Percentiles rank a stretch among this genome's conserved stretches.
These are phyloP conservation scores for Daedaleopsis nitida DNA, from an alignment of 768 basidiomycete genomes.

Conservation along the genomic window DNA sequence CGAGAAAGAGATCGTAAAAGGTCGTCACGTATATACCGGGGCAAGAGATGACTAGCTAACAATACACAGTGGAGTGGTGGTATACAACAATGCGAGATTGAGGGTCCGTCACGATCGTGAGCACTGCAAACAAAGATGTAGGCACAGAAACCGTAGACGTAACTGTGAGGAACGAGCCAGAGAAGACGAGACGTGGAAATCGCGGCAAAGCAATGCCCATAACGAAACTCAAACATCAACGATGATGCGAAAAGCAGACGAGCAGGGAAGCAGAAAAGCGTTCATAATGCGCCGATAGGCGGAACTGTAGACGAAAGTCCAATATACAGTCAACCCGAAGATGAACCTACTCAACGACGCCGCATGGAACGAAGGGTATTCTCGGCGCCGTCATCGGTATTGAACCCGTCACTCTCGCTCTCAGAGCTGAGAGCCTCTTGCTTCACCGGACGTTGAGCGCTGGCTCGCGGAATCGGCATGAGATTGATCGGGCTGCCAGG, in stretches of 20 bases:
- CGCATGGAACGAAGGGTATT: conserved; percentile 20
- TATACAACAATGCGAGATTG: conserved; percentile 32
- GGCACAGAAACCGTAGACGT: conserved; percentile 1
- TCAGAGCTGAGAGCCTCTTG: conserved; percentile 65
- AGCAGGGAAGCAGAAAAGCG: conserved; percentile 7
- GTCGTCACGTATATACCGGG: conserved; percentile 25
- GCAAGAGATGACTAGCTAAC: conserved; percentile 33
- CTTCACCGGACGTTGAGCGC: conserved; percentile 47
- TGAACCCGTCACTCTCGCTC: conserved; percentile 57
- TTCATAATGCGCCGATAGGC: conserved; percentile 12
- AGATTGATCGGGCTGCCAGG: conserved; percentile 61
- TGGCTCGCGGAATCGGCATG: conserved; percentile 40
- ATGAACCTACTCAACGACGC: conserved; percentile 19
- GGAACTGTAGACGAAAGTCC: conserved; percentile 13
- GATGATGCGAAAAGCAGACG: not conserved
- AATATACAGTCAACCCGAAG: conserved; percentile 9
- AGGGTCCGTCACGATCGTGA: conserved; percentile 23
- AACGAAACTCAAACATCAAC: conserved; percentile 4
- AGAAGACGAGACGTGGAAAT: conserved; percentile 10
- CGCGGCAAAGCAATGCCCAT: conserved; percentile 5
- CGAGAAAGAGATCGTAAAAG: conserved; percentile 34
- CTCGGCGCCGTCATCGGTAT: conserved; percentile 27
- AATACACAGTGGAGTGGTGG: conserved; percentile 40
- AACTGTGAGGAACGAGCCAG: conserved; percentile 11
- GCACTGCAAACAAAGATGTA: conserved; percentile 15